These are phyloP conservation scores for Arabis alpina DNA, from an alignment of 345 rosid species.

Conservation along the genomic window DNA sequence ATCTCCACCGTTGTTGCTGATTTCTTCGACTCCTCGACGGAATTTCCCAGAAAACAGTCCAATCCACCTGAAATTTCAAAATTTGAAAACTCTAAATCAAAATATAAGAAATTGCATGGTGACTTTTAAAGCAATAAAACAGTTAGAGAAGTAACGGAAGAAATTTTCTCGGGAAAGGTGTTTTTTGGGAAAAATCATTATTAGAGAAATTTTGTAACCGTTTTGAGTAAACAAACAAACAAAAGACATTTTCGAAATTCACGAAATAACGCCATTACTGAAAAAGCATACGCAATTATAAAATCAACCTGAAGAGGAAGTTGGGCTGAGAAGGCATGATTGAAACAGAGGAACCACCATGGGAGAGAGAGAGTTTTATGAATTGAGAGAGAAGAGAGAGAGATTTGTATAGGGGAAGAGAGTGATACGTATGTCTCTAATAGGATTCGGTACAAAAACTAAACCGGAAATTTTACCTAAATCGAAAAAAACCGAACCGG, in stretches of 20 bases:
- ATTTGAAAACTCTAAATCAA: background rate
- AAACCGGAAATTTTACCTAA: background rate
- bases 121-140: background rate
- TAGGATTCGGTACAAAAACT: conserved; percentile 6
- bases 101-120: conserved; percentile 28
- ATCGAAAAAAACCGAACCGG: conserved; percentile 13
- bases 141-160: background rate
- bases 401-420: conserved; percentile 21
- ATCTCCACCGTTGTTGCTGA: conserved; percentile 22
- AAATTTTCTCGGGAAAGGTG: background rate
- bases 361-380: conserved; percentile 34
- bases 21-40: conserved; percentile 24
- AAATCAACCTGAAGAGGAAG: conserved; percentile 38
- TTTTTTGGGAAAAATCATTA: conserved; percentile 8
- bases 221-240: background rate
- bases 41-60: conserved; percentile 39
- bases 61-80: conserved; percentile 43
- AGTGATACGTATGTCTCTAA: conserved; percentile 33
- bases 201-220: background rate
- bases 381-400: conserved; percentile 16
- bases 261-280: background rate
- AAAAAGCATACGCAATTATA: background rate
- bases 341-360: conserved; percentile 45
- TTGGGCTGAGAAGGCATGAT: conserved; percentile 47
- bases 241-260: background rate